Evolutionary conservation across 2,329 filamentous ascomycete species (phyloP).

Genomic region (Cercospora beticola): DNA sequence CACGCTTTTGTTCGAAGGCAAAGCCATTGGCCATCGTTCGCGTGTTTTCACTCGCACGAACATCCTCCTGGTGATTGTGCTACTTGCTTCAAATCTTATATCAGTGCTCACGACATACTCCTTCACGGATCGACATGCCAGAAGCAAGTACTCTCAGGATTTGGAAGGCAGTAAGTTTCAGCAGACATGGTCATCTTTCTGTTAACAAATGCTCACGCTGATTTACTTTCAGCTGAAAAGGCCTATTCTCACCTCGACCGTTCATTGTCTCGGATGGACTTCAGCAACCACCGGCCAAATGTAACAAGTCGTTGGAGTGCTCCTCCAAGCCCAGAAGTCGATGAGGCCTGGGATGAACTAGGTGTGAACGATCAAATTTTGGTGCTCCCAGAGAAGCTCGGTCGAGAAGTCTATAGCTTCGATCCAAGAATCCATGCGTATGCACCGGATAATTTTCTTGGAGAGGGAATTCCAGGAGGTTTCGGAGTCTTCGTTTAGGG

Average conservation of each 20-base stretch:
- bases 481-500: conserved; percentile 10
- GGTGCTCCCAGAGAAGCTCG: conserved; percentile 7
- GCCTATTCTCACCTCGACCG: background rate
- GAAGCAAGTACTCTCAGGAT: background rate
- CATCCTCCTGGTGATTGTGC: background rate
- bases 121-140: background rate
- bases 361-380: conserved; percentile 11
- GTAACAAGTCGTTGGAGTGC: conserved; percentile 10
- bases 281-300: conserved; percentile 14
- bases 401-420: conserved; percentile 4
- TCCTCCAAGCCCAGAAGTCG: conserved; percentile 12
- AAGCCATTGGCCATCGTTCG: background rate
- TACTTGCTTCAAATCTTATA: background rate
- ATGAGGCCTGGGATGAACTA: conserved; percentile 16
- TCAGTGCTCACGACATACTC: background rate
- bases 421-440: conserved; percentile 12
- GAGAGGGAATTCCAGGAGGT: background rate
- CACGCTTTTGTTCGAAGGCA: background rate
- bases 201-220: background rate
- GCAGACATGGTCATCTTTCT: background rate
- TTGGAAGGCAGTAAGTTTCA: background rate
- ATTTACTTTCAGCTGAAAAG: background rate
- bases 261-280: background rate
- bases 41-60: background rate
- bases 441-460: conserved; percentile 2